Base-by-base conservation (phyloP, 108 stramenopile species). In the Nitzschia sp. region DNA sequence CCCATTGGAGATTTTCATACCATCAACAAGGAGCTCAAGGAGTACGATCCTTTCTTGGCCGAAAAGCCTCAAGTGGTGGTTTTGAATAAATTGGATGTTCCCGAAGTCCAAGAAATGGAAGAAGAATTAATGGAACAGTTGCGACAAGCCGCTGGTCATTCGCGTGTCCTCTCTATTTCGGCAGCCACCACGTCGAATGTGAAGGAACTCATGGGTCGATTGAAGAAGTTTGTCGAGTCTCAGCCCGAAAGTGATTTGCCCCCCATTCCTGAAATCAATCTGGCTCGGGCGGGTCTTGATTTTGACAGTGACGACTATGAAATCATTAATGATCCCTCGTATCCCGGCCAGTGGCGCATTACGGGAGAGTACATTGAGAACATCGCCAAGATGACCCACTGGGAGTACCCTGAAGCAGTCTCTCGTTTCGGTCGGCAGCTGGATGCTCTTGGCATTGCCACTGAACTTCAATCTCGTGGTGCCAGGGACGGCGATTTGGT, bases 51-150 rank as follows among this genome's bases (percentile, higher is more conserved):
- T 29, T 66, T 81, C 36, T 78, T 98, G 44, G 95, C 93, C 11
- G 55, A 85, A 50, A 97, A 97, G 63, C 95, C 96, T 1, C 98
- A 97, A 56, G 95, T 97, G n/a, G 95, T 97, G 35, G 92, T 96
- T 11, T 68, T 97, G 56, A 98, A 98, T 72, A 98, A 98, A 79
- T 67, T 91, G 29, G 97, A 98, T 66, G 76, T 90, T 29, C 78
- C 87, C 2, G 95, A 97, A 53, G 97, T 97, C 0, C 61, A 84
- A 19, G 93, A 87, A 53, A 72, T 57, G 25, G 66, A 89, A 69
- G 88, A 87, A 1, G 87, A 88, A 26, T 41, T 96, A 34, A 21
- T 96, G 33, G 69, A 78, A 28, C 62, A 82, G 66, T 68, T 97
- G 16, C 81, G 86, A 41, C 67, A 83, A 48, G 91, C 80, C 1